Conservation (phyloP, 352 stramenopile species). For the Globisporangium heterothallicum region DNA sequence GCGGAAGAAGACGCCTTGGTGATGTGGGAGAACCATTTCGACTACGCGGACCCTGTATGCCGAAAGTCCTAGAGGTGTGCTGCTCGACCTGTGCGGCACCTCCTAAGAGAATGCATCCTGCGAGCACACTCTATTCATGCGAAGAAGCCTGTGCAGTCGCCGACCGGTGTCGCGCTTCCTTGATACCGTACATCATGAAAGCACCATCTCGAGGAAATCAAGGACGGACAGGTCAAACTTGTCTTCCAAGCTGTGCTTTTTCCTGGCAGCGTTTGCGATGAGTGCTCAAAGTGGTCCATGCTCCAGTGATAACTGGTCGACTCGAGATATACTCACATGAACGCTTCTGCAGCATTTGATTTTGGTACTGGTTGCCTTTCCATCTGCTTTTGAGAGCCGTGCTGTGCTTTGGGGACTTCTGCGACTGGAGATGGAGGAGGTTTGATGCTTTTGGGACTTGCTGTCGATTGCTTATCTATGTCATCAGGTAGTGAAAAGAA, state of each 20-base stretch:
- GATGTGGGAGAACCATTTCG: slow-evolving; percentile 79
- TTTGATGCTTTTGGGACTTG: background rate
- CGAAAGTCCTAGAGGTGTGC: slow-evolving; percentile 71
- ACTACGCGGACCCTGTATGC: slow-evolving; percentile 79
- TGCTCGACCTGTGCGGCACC: background rate
- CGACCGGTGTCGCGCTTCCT: no score
- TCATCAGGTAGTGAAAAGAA: slow-evolving; percentile 11
- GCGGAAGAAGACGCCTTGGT: slow-evolving; percentile 80
- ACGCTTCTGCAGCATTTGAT: slow-evolving; percentile 14
- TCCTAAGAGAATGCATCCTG: background rate
- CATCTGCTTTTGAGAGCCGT: background rate
- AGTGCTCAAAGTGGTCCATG: background rate
- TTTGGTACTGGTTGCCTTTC: slow-evolving; percentile 2
- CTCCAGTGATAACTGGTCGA: background rate
- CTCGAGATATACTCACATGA: slow-evolving; percentile 23
- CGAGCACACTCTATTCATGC: background rate
- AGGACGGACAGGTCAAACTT: slow-evolving; percentile 42
- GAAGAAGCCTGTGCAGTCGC: no score
- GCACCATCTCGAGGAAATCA: slow-evolving; percentile 64
- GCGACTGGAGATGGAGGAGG: background rate
- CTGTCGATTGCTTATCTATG: slow-evolving; percentile 4
- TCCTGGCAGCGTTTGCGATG: slow-evolving; percentile 14
- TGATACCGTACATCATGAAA: slow-evolving; percentile 24
- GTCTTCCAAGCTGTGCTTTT: slow-evolving; percentile 42
- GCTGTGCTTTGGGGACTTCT: background rate